A percentile compares a stretch with the other conserved stretches of the same genome.
Evolutionary conservation across 495 filamentous ascomycete genomes (phyloP).

Genomic region (Platismatia glauca): DNA sequence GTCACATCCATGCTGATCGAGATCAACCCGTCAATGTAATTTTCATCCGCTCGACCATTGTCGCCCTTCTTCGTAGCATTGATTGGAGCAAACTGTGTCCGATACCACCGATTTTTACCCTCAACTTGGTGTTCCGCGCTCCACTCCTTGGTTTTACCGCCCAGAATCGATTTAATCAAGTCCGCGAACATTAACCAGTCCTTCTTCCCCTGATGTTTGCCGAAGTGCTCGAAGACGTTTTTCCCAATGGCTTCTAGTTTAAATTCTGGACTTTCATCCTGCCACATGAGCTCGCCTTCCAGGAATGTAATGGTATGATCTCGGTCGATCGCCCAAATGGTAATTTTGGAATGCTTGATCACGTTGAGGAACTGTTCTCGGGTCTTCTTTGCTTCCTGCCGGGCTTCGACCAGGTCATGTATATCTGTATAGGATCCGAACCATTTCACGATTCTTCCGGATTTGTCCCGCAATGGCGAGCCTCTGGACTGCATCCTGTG

Average conservation of each 20-base stretch:
- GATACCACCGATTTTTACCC: constrained; percentile 48
- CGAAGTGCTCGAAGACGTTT: constrained; percentile 52
- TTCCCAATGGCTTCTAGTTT: constrained; percentile 41
- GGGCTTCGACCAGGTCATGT: constrained; percentile 43
- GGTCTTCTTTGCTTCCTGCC: constrained; percentile 49
- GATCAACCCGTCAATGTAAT: constrained; percentile 53
- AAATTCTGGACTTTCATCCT: constrained; percentile 28
- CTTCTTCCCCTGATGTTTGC: constrained; percentile 25
- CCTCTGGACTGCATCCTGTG: constrained; percentile 55
- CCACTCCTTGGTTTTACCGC: constrained; percentile 41
- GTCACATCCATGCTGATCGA: constrained; percentile 63
- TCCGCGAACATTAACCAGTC: constrained; percentile 39
- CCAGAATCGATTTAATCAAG: constrained; percentile 49
- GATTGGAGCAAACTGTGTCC: constrained; percentile 55
- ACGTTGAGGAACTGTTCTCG: constrained; percentile 56
- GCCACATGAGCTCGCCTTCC: constrained; percentile 53
- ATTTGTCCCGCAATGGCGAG: constrained; percentile 51
- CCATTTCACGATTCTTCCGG: constrained; percentile 59
- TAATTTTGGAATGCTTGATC: constrained; percentile 57
- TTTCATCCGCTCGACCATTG: constrained; percentile 34
- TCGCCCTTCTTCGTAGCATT: constrained; percentile 37
- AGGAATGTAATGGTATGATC: constrained; percentile 49
- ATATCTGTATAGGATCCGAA: constrained; percentile 43
- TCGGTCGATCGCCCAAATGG: constrained; percentile 56
- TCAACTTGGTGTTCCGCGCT: constrained; percentile 42